Evolutionary conservation across 495 filamentous ascomycete species (phyloP), one percentile per base, ranked within the genome.

Genomic region (Xylaria acuta): DNA sequence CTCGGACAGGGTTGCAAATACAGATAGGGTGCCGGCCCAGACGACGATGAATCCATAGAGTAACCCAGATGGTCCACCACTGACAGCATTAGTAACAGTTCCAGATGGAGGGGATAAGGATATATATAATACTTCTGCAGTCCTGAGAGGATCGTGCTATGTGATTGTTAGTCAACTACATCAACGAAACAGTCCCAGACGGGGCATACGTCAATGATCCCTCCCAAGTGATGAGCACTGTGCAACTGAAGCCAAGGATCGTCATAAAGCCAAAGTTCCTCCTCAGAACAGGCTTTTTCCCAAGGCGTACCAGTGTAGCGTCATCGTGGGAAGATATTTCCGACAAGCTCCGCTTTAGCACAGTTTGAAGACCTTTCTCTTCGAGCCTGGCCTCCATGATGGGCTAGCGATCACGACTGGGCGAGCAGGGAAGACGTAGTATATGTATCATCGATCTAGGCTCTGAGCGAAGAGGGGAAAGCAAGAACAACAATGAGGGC

Each of bases 221-320:
- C 58, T 86, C 83, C 83, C 83, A 85, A 14, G 84, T 86, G 20
- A 80, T 75, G 64, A 85, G 74, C 27, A 85, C 81, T 7, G 81
- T 84, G 60, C 79, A 83, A 5, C 80, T 81, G 45, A 86, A 86
- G 0, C 84, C 84, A 8, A 85, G 68, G 30, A 84, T 85, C 1
- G 81, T 79, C 36, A 85, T 59, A 73, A 84, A 82, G 41, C 77
- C 77, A 66, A 84, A 85, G 64, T 84, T 80, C 68, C 84, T 74
- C 79, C 83, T 85, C 51, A 88, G 76, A 20, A 87, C 83, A 0
- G 82, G 80, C 56, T 85, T 86, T 73, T 88, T 88, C 1, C 87
- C 87, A 63, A 89, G 77, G 5, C 82, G 82, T 16, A 81, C 82
- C 43, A 88, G 73, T 5, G 82, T 73, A 18, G 79, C 75, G 60